A percentile compares a stretch with the other conserved stretches of the same genome.
Evolutionary conservation across 2,329 filamentous ascomycete species (phyloP).

Genomic region (Phoma sp.): DNA sequence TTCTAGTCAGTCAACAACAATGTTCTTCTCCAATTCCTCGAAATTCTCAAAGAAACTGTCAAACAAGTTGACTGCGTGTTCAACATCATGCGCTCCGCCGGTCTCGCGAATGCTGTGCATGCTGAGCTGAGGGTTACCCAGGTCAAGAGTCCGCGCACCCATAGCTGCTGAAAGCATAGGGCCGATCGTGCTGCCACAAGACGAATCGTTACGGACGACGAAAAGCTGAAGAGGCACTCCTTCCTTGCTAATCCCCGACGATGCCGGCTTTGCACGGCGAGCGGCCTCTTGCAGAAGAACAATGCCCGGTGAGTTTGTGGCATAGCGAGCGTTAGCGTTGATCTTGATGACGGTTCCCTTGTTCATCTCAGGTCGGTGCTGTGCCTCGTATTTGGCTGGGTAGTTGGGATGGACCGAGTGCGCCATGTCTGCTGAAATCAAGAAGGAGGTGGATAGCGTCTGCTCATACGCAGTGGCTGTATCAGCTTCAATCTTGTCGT

Average conservation of each 20-base stretch:
- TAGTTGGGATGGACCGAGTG: constrained; percentile 98
- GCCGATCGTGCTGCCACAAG: constrained; percentile 94
- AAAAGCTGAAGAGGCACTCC: constrained; percentile 92
- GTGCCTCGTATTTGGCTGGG: constrained; percentile 84
- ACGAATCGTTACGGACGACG: constrained; percentile 93
- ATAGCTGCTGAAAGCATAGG: constrained; percentile 92
- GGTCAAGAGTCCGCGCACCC: constrained; percentile 85
- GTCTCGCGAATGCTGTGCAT: constrained; percentile 99
- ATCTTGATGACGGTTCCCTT: constrained; percentile 96
- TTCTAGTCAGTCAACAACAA: constrained; percentile 74
- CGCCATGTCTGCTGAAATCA: constrained; percentile 96
- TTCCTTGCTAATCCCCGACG: constrained; percentile 54
- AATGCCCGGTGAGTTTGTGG: constrained; percentile 94
- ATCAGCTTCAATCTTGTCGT: constrained; percentile 65
- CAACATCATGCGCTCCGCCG: constrained; percentile 84
- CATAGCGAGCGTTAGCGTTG: constrained; percentile 96
- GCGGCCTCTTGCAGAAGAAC: constrained; percentile 90
- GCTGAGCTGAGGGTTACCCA: constrained; percentile 91
- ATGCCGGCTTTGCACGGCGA: constrained; percentile 60
- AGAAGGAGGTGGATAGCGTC: constrained; percentile 86
- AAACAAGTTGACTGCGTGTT: constrained; percentile 84
- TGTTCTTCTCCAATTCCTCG: constrained; percentile 79
- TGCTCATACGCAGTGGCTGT: constrained; percentile 87
- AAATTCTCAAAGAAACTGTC: constrained; percentile 86
- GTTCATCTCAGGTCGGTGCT: constrained; percentile 94